Percentiles rank a stretch among this genome's conserved stretches.
Evolutionary conservation across 2,329 filamentous ascomycete genomes (phyloP).

Genomic region (Hypoxylon sp.): DNA sequence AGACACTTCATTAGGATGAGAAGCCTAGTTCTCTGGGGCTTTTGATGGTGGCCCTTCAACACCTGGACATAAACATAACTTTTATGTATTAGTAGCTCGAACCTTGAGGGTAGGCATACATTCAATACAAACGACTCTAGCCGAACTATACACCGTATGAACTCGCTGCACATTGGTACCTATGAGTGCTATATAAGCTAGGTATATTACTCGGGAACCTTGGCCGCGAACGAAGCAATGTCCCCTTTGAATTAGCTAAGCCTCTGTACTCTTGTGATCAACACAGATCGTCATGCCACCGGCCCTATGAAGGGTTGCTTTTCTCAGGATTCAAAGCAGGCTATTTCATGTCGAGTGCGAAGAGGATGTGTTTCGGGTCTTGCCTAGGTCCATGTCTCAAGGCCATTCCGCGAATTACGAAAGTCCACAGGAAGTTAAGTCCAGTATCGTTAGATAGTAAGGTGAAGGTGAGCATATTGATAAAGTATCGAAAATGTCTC

Average conservation of each 20-base stretch:
- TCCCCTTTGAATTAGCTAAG: too few species aligned
- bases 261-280: too few species aligned
- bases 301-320: background rate
- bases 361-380: background rate
- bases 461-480: background rate
- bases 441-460: background rate
- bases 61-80: background rate
- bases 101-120: background rate
- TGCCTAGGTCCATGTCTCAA: background rate
- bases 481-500: background rate
- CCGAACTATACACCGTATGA: background rate
- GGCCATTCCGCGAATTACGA: background rate
- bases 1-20: constrained; percentile 6
- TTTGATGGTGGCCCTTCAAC: background rate
- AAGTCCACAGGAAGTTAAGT: background rate
- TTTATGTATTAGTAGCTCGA: background rate
- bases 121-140: background rate
- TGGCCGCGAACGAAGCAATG: background rate
- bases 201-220: background rate
- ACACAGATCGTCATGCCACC: background rate
- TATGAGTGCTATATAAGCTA: background rate
- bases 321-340: background rate
- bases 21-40: background rate
- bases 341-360: background rate
- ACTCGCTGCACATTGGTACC: background rate